Base-by-base conservation (phyloP, 208 protist genomes). In the Leishmania amazonensis region DNA sequence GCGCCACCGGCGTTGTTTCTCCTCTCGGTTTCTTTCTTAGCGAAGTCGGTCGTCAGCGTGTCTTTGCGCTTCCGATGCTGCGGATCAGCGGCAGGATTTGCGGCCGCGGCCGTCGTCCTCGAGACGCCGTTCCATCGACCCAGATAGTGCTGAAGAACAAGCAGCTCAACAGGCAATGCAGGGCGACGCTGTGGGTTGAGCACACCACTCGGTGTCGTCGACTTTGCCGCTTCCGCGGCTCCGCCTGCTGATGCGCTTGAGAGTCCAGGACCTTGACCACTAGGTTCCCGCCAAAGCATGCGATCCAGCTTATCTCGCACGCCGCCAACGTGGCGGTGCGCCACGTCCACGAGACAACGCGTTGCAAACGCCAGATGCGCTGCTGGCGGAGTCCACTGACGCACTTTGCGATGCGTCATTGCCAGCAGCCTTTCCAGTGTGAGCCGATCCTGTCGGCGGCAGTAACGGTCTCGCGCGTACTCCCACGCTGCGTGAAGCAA, bases 341-440 rank as follows among this genome's bases (percentile, higher is more conserved):
- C 81, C 42, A 87, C 86, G 19, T 60, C 62, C 6, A 47, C 45
- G 28, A 94, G 35, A 24, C 79, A 57, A 2, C 47, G 70, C 42
- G 84, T 89, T 76, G 88, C 84, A 49, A 73, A 40, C n/a, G 65
- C 67, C 40, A 83, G 74, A 17, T 68, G 67, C 8, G 58, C 24
- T 17, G 92, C 84, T n/a, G 94, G 70, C 24, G 95, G 92, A 6
- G 91, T 94, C 93, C 95, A 97, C 21, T 85, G 85, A 40, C 75
- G 83, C 65, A 90, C 67, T 21, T 70, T 70, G 21, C 83, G 74
- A 67, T 96, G 89, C 68, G 92, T 76, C 45, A 74, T 75, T 7
- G 76, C 54, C 35, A 96, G 78, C 58, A 76, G 79, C 42, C 68
- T 49, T 81, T 97, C 93, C 78, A 96, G 88, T n/a, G 62, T 31